phyloP scores from a whole-genome alignment of 163 green algal genomes.

The Prototheca wickerhamii region DNA sequence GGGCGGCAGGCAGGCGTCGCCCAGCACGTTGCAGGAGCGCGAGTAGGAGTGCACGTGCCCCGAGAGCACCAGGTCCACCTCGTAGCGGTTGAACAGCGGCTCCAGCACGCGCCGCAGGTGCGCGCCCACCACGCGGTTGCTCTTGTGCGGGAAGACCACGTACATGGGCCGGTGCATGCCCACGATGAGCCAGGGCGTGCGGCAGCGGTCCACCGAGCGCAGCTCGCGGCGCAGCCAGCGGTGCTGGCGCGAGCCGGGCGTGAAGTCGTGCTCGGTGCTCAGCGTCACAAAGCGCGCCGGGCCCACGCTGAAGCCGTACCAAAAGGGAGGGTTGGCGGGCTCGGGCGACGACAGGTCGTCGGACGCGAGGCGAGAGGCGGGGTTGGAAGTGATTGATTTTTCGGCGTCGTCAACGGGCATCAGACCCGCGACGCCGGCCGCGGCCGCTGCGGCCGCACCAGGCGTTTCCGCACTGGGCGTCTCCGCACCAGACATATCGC shows the following conservation, averaged over 20 bases:
- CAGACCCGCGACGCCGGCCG: neutral
- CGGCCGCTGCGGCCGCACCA: neutral
- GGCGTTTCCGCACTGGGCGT: neutral
- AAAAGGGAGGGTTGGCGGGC: conserved; percentile 59
- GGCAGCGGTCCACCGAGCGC: conserved; percentile 44
- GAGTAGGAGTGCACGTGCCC: conserved; percentile 61
- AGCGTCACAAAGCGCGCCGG: conserved; percentile 65
- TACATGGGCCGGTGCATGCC: conserved; percentile 55
- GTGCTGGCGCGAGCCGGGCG: conserved; percentile 49
- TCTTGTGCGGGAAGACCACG: conserved; percentile 55
- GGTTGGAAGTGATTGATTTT: neutral
- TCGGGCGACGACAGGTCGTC: neutral
- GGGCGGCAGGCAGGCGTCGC: conserved; percentile 16
- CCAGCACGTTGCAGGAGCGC: conserved; percentile 43
- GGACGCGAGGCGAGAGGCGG: neutral
- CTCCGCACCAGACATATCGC: too few species aligned
- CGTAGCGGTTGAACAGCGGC: conserved; percentile 37
- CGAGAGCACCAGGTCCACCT: conserved; percentile 49
- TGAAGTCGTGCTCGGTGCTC: conserved; percentile 74
- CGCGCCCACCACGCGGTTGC: conserved; percentile 43
- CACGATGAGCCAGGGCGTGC: conserved; percentile 64
- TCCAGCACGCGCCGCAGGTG: conserved; percentile 31
- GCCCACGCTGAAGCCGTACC: conserved; percentile 78
- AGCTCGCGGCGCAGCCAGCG: conserved; percentile 36
- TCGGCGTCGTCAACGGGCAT: too few species aligned